Evolutionary conservation across 2,329 filamentous ascomycete genomes (phyloP), one percentile per base, ranked within the genome.

Genomic region (Sarocladium strictum): DNA sequence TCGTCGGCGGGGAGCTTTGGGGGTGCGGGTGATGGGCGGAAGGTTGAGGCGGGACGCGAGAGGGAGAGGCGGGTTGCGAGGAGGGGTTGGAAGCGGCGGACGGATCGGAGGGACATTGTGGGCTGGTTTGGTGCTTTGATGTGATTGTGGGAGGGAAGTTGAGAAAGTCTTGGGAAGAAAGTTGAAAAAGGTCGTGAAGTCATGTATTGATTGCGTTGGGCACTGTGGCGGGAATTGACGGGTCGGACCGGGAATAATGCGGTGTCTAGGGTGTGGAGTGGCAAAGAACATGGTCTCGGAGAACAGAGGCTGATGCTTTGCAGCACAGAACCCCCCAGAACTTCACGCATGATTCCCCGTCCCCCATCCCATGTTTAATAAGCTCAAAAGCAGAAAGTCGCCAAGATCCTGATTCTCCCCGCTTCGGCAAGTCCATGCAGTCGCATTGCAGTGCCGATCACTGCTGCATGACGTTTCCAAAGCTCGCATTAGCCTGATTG

Each of bases 1-100:
- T 96, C 86, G 69, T 89, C 85, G 63, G 90, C 85, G 6, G 93
- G 90, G 11, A 97, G 89, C 50, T 90, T 88, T 0, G 90, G 92
- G 15, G 94, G 94, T 7, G 89, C 73, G 23, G 93, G 89, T 12
- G 76, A 76, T 17, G 74, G 64, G 54, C 72, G 67, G 71, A 79
- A 81, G 58, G 72, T 60, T 56, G 70, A 67, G 62, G 72, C 53
- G n/a, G 58, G 38, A 47, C 45, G 41, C 35, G 54, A 45, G 26
- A 40, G 54, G 45, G 53, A 33, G 26, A 56, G 57, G 47, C 51
- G 55, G 47, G 41, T 43, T 53, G 55, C 52, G 51, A 53, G 58
- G 51, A 53, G 56, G 23, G 56, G 55, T 53, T 63, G 63, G 55
- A 61, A 54, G 6, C 54, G 33, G 38, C 41, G 40, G 19, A 55